Evolutionary conservation across 2,329 filamentous ascomycete genomes (phyloP).

Genomic region (Pseudocercospora musae): DNA sequence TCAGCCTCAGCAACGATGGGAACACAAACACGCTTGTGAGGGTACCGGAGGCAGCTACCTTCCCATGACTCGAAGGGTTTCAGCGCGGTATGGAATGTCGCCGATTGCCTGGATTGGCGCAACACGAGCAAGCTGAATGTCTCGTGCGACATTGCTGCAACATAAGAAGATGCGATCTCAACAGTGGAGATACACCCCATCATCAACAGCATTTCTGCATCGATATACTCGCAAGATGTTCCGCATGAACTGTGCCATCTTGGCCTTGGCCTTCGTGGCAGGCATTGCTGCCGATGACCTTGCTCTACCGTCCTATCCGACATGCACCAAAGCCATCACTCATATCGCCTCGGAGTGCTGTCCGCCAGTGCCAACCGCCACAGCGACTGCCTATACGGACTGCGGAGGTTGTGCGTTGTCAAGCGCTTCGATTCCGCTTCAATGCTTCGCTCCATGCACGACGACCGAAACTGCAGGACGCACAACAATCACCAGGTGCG

Average conservation of each 20-base stretch:
- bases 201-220: background rate
- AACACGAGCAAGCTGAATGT: background rate
- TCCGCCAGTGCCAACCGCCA: slow-evolving; percentile 5
- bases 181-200: background rate
- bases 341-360: slow-evolving; percentile 6
- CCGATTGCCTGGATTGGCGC: background rate
- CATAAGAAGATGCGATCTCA: background rate
- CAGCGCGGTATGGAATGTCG: slow-evolving; percentile 2
- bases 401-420: slow-evolving; percentile 5
- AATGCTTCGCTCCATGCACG: slow-evolving; percentile 12
- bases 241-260: background rate
- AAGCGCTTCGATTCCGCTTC: slow-evolving; percentile 2
- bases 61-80: background rate
- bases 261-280: background rate
- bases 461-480: slow-evolving; percentile 1
- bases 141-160: background rate
- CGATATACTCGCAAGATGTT: background rate
- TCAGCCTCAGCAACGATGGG: background rate
- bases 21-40: background rate
- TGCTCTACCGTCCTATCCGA: background rate
- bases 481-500: slow-evolving; percentile 8
- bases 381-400: slow-evolving; percentile 1
- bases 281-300: background rate
- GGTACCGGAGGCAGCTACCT: background rate
- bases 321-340: slow-evolving; percentile 10